These are phyloP conservation scores for Cenchrus purpureus DNA, from an alignment of 176 grass and related monocot genomes.

Conservation along the genomic window DNA sequence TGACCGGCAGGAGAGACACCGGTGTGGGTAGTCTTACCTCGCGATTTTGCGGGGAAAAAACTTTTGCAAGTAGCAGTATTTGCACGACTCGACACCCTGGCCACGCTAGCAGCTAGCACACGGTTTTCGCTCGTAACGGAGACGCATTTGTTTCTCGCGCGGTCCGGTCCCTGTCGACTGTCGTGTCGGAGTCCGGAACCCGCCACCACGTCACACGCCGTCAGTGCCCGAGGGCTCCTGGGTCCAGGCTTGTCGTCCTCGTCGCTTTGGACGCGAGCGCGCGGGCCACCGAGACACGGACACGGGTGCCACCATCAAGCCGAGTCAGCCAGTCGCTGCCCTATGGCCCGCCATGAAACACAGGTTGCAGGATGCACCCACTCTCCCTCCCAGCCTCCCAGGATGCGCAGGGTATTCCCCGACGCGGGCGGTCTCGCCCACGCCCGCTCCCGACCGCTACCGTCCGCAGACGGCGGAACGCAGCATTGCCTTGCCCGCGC, in stretches of 20 bases:
- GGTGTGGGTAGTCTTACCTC: too few species aligned
- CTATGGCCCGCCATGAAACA: neutral
- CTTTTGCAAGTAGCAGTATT: neutral
- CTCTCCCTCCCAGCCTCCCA: too few species aligned
- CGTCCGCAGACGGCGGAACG: neutral
- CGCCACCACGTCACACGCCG: neutral
- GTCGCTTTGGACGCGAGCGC: neutral
- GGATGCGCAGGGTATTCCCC: too few species aligned
- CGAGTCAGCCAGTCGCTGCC: neutral
- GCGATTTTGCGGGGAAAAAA: neutral
- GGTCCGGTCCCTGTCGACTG: neutral
- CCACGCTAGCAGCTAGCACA: neutral
- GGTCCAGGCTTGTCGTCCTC: neutral
- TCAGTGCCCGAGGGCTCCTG: too few species aligned
- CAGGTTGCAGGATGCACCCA: neutral
- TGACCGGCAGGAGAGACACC: too few species aligned
- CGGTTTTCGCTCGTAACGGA: neutral
- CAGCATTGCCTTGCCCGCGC: neutral
- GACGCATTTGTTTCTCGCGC: constrained; percentile 1
- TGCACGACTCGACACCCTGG: too few species aligned
- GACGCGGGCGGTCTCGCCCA: too few species aligned
- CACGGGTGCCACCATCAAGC: neutral
- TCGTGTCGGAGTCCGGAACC: neutral
- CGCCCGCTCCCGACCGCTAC: neutral
- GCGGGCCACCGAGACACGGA: neutral